A percentile compares a stretch with the other conserved stretches of the same genome.
These are phyloP conservation scores for Lecanicillium sp. DNA, from an alignment of 2,329 filamentous ascomycete genomes.

Conservation along the genomic window DNA sequence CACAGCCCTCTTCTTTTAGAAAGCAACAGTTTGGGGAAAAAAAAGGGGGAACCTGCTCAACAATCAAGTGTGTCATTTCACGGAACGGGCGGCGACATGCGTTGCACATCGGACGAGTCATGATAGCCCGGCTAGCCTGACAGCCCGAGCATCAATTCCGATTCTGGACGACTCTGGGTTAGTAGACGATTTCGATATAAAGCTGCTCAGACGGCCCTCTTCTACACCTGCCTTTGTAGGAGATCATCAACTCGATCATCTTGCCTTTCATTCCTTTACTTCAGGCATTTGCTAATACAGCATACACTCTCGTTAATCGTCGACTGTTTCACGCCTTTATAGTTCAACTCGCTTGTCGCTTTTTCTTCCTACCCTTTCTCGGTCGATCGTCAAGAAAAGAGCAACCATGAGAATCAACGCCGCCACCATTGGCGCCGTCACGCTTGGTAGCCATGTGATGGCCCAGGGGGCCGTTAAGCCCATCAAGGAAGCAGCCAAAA, in stretches of 20 bases:
- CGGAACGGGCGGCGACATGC: not conserved
- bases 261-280: not conserved
- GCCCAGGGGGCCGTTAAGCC: too few relatives aligned
- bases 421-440: not conserved
- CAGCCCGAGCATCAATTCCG: not conserved
- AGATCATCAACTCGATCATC: not conserved
- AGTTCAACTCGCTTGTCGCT: too few relatives aligned
- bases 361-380: too few relatives aligned
- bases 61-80: not conserved
- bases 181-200: too few relatives aligned
- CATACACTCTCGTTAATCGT: not conserved
- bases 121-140: constrained; percentile 1
- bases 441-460: not conserved
- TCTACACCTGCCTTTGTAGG: not conserved
- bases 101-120: not conserved
- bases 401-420: not conserved
- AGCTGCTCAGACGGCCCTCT: not conserved
- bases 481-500: not conserved
- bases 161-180: not conserved
- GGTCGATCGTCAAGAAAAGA: not conserved
- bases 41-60: too few relatives aligned
- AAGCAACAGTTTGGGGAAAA: too few relatives aligned
- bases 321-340: not conserved
- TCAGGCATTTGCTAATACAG: not conserved
- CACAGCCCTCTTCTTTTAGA: not conserved